These are phyloP conservation scores for Candida saitoana DNA, from an alignment of 805 yeast species.

Conservation along the genomic window DNA sequence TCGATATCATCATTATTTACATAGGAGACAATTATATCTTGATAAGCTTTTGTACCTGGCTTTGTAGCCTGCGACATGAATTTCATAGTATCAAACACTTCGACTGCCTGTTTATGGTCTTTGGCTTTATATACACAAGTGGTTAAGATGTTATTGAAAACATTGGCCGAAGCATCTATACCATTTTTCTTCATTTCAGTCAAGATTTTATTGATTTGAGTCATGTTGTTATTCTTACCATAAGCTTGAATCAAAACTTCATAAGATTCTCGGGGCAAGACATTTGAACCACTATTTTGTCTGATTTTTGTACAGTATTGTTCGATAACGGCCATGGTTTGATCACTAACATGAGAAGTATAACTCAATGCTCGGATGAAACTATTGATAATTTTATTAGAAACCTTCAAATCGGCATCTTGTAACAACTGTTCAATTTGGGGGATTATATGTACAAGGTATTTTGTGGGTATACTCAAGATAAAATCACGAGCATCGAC, in stretches of 20 bases:
- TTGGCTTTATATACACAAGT: constrained; percentile 51
- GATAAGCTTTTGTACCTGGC: constrained; percentile 68
- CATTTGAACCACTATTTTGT: not conserved
- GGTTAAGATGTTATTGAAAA: constrained; percentile 58
- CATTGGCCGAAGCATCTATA: constrained; percentile 39
- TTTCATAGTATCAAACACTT: constrained; percentile 80
- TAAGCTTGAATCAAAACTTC: constrained; percentile 44
- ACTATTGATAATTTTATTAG: constrained; percentile 32
- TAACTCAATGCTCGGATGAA: constrained; percentile 34
- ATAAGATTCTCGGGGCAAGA: constrained; percentile 36
- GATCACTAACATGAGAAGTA: constrained; percentile 17
- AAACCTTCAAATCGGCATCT: constrained; percentile 26
- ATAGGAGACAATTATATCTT: constrained; percentile 65
- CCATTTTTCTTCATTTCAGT: constrained; percentile 33
- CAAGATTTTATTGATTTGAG: constrained; percentile 34
- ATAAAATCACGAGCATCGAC: constrained; percentile 36
- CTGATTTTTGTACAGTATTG: constrained; percentile 24
- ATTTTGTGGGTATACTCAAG: constrained; percentile 36
- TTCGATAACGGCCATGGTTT: constrained; percentile 27
- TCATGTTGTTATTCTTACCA: constrained; percentile 37
- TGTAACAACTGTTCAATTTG: constrained; percentile 32
- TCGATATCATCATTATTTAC: constrained; percentile 62
- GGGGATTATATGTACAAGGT: constrained; percentile 31
- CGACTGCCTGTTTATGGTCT: constrained; percentile 59
- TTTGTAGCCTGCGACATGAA: constrained; percentile 61